These are phyloP conservation scores for Backusella tuberculispora DNA, from an alignment of 192 early-diverging fungal genomes.

Conservation along the genomic window DNA sequence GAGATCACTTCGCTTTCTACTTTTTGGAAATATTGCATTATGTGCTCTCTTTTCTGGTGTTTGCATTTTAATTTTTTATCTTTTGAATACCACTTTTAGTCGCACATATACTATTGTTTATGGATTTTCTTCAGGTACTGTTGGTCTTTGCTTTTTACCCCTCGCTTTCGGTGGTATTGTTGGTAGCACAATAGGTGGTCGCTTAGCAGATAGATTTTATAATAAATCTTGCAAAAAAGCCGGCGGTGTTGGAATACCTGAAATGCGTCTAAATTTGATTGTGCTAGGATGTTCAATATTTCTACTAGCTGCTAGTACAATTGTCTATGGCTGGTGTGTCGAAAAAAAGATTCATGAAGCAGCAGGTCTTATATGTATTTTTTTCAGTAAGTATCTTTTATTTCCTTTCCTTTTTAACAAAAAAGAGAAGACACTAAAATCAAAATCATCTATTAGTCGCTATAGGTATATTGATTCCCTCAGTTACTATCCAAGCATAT, in stretches of 20 bases:
- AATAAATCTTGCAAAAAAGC: slow-evolving; percentile 21
- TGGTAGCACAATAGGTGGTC: slow-evolving; percentile 26
- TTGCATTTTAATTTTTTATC: slow-evolving; percentile 35
- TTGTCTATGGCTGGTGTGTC: slow-evolving; percentile 41
- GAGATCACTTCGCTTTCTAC: slow-evolving; percentile 19
- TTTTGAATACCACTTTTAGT: slow-evolving; percentile 36
- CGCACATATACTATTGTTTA: slow-evolving; percentile 42
- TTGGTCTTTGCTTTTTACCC: slow-evolving; percentile 42
- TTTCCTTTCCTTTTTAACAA: too few relatives aligned
- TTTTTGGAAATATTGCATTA: slow-evolving; percentile 31
- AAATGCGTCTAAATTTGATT: slow-evolving; percentile 33
- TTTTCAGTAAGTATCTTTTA: slow-evolving; percentile 31
- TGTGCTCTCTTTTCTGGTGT: slow-evolving; percentile 26
- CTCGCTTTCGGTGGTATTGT: slow-evolving; percentile 32
- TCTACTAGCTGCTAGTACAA: slow-evolving; percentile 7
- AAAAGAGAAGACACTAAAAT: not conserved
- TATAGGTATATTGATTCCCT: slow-evolving; percentile 34
- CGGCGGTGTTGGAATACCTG: slow-evolving; percentile 22
- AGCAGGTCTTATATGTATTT: slow-evolving; percentile 31
- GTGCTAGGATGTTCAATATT: slow-evolving; percentile 13
- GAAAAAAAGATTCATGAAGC: slow-evolving; percentile 37
- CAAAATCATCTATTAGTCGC: slow-evolving; percentile 27
- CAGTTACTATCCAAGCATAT: slow-evolving; percentile 36
- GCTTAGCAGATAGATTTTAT: slow-evolving; percentile 29
- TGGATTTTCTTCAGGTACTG: slow-evolving; percentile 27